Evolutionary conservation across 192 early-diverging fungal species (phyloP).

Genomic region (Umbelopsis ramanniana): DNA sequence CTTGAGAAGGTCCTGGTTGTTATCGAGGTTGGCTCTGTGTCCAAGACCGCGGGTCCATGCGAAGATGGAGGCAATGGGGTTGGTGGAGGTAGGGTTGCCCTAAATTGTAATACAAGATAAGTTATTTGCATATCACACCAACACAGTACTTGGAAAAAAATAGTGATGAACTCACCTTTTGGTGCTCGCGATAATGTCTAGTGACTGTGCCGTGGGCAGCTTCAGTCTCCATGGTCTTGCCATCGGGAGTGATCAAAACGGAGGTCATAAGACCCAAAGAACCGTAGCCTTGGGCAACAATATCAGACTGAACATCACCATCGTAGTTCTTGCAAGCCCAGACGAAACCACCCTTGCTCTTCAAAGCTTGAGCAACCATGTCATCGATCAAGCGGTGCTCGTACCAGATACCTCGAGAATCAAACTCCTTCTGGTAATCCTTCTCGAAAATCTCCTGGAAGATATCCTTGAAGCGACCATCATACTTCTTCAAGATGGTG

Average conservation of each 20-base stretch:
- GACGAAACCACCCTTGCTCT: conserved; percentile 91
- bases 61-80: conserved; percentile 97
- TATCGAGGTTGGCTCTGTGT: conserved; percentile 93
- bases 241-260: conserved; percentile 89
- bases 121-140: too few species aligned
- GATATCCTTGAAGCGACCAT: conserved; percentile 99
- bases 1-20: conserved; percentile 71
- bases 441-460: conserved; percentile 88
- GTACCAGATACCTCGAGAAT: conserved; percentile 68
- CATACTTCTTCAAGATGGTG: conserved; percentile 97
- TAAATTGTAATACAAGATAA: conserved; percentile 10
- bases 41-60: conserved; percentile 91
- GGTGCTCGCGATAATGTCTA: conserved; percentile 90
- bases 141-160: too few species aligned
- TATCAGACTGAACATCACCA: conserved; percentile 94
- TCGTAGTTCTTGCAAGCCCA: conserved; percentile 97
- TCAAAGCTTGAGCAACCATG: conserved; percentile 96
- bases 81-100: conserved; percentile 93
- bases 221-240: conserved; percentile 90
- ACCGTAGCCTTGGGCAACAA: conserved; percentile 92
- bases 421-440: conserved; percentile 32
- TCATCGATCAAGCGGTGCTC: conserved; percentile 98
- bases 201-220: conserved; percentile 97
- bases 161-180: conserved; percentile 54
- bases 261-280: conserved; percentile 97